Conservation (phyloP, 768 basidiomycete genomes). For the Tylopilus intermedius region DNA sequence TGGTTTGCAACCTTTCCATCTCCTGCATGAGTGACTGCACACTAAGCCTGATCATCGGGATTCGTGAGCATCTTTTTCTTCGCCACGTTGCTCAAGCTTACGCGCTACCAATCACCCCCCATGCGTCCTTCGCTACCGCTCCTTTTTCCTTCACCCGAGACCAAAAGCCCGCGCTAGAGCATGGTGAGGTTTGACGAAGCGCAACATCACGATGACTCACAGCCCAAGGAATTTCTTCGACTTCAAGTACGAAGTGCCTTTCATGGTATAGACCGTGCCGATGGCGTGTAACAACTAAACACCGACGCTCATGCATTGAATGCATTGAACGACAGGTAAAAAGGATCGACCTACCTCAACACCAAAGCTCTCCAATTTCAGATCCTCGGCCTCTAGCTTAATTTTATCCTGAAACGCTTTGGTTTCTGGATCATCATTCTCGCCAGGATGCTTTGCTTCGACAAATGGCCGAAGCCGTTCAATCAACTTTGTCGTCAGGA, state of each 20-base stretch:
- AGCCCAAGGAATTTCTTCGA: slow-evolving; percentile 87
- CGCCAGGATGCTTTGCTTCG: slow-evolving; percentile 80
- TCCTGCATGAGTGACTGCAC: slow-evolving; percentile 46
- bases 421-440: slow-evolving; percentile 79
- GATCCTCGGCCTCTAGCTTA: slow-evolving; percentile 81
- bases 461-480: slow-evolving; percentile 88
- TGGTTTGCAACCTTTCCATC: slow-evolving; percentile 85
- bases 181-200: slow-evolving; percentile 7
- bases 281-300: slow-evolving; percentile 80
- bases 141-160: slow-evolving; percentile 94
- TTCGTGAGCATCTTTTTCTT: slow-evolving; percentile 57
- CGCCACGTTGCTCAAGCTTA: slow-evolving; percentile 40
- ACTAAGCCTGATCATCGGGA: slow-evolving; percentile 17
- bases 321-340: background rate
- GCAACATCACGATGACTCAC: slow-evolving; percentile 40
- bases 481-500: slow-evolving; percentile 71
- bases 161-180: slow-evolving; percentile 76
- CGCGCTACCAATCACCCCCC: slow-evolving; percentile 96
- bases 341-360: slow-evolving; percentile 62
- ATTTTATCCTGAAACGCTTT: slow-evolving; percentile 71
- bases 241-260: slow-evolving; percentile 88
- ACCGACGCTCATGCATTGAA: background rate
- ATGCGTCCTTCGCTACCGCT: slow-evolving; percentile 88
- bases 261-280: slow-evolving; percentile 88
- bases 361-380: slow-evolving; percentile 97